A percentile compares a stretch with the other conserved stretches of the same genome.
Evolutionary conservation across 768 basidiomycete genomes (phyloP).

Genomic region (Pulveroboletus sp.): DNA sequence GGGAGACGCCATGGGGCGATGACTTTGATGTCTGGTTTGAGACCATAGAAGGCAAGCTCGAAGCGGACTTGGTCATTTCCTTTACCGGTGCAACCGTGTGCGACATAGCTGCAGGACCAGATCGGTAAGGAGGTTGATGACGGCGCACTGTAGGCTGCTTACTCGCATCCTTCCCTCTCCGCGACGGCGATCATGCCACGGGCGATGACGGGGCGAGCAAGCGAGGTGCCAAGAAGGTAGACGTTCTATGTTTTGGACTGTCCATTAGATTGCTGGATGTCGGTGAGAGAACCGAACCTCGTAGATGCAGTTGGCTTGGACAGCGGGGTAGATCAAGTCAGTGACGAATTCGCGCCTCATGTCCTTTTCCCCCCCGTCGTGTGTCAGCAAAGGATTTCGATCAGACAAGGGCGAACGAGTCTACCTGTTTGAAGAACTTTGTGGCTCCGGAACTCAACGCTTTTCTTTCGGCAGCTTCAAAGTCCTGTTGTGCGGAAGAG

Average conservation of each 20-base stretch:
- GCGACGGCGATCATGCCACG: slow-evolving; percentile 97
- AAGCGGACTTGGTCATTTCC: slow-evolving; percentile 99
- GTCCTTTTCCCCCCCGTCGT: slow-evolving; percentile 49
- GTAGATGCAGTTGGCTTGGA: slow-evolving; percentile 98
- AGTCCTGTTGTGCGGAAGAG: slow-evolving; percentile 57
- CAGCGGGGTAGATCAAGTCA: slow-evolving; percentile 95
- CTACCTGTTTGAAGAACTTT: slow-evolving; percentile 88
- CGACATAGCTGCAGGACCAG: slow-evolving; percentile 63
- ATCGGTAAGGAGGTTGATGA: not conserved
- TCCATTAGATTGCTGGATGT: not conserved
- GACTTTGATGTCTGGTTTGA: slow-evolving; percentile 98
- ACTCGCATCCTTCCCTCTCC: slow-evolving; percentile 93
- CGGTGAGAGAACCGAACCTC: slow-evolving; percentile 49
- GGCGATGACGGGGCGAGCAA: slow-evolving; percentile 97
- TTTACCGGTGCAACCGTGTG: slow-evolving; percentile 99
- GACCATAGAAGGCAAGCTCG: slow-evolving; percentile 97
- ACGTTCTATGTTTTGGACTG: slow-evolving; percentile 56
- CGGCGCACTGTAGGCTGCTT: slow-evolving; percentile 29
- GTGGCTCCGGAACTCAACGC: slow-evolving; percentile 90
- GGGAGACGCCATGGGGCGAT: slow-evolving; percentile 98
- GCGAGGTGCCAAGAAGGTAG: slow-evolving; percentile 95
- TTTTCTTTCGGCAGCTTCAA: slow-evolving; percentile 85
- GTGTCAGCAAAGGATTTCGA: not conserved
- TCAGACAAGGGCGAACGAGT: not conserved
- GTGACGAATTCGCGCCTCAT: slow-evolving; percentile 92